Base-by-base conservation (phyloP, 2,329 filamentous ascomycete species). In the Incumbomyces delicatus region DNA sequence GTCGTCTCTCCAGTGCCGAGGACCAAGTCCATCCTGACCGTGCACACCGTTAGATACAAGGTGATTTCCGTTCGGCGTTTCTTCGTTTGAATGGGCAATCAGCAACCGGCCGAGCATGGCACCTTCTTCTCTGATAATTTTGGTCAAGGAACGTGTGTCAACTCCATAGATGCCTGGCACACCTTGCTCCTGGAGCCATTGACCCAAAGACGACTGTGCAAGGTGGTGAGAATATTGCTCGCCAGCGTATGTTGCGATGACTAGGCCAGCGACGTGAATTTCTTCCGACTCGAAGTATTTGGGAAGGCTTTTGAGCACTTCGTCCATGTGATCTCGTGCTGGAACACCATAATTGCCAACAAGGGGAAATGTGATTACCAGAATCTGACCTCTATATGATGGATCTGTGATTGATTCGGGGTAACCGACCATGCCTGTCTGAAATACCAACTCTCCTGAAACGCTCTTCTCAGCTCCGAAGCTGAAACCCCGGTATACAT, bases 391-490 rank as follows among this genome's bases (percentile, higher is more conserved):
- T 57, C 85, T 83, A 72, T 90, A 90, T 16, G 85, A 90, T 44
- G 85, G 85, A 61, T 90, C 85, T 61, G 85, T 89, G 76, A 90
- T 81, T 40, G 85, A 94, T 74, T 98, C 92, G 35, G 92, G 89
- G 66, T 98, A 98, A 62, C 92, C 92, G 59, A 96, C 92, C 89
- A 96, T 95, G 68, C 92, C 92, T 49, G 92, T 98, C 77, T 96
- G 90, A 74, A 98, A 98, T 70, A 98, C 92, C 65, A 98, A 76
- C 75, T 98, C 92, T 66, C 92, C 92, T 56, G 90, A 85, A 61
- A 94, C 81, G 72, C 87, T 95, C 77, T 89, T 95, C 62, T 87
- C 77, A 54, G 90, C 89, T 68, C 92, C 92, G 65, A 98, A 98
- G 77, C 88, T 95, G 74, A 87, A 88, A 58, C 92, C 92, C 65